Evolutionary conservation across 176 grass and related monocot genomes (phyloP), one percentile per base, ranked within the genome.

Genomic region (Echinochloa phyllopogon): DNA sequence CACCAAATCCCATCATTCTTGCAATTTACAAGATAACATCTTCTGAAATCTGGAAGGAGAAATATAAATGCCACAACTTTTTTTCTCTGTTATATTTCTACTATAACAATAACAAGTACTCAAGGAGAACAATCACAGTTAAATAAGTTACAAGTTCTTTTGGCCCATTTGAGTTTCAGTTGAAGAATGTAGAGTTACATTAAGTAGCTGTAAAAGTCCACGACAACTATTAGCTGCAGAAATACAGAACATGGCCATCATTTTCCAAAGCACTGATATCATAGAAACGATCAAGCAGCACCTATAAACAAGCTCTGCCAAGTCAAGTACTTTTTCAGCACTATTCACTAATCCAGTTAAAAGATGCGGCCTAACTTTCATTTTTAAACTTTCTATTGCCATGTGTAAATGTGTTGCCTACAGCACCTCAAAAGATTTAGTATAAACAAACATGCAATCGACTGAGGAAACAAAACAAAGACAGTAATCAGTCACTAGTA

Each of bases 11-110:
- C 92, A 97, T 91, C 68, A 92, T 81, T 58, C 85, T 92, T 72
- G 92, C 88, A 52, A 97, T 90, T 92, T 90, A 86, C 86, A 94
- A 72, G 13, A 97, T 81, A 89, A 94, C 95, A 82, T 84, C 65
- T 80, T 93, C 88, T 74, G 86, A 92, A 49, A 93, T 91, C 90
- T 91, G 71, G 41, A 67, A 89, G 47, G 8, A 71, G 68, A 79
- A 62, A 78, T 40, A 65, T 15, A 84, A 66, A 65, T 73, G 16
- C 16, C 29, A 52, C 77, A 9, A 84, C 24, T 24, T 78, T 72
- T 72, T 45, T 62, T 62, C n/a, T 58, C 2, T n/a, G 16, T 20
- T 74, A 45, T 39, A 67, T 75, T 42, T 42, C 18, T 61, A 24
- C 55, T 37, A 65, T 65, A 27, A 27, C 29, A 33, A 33, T 33